These are phyloP conservation scores for Cichorium intybus DNA, from an alignment of 140 eudicot genomes.

Conservation along the genomic window DNA sequence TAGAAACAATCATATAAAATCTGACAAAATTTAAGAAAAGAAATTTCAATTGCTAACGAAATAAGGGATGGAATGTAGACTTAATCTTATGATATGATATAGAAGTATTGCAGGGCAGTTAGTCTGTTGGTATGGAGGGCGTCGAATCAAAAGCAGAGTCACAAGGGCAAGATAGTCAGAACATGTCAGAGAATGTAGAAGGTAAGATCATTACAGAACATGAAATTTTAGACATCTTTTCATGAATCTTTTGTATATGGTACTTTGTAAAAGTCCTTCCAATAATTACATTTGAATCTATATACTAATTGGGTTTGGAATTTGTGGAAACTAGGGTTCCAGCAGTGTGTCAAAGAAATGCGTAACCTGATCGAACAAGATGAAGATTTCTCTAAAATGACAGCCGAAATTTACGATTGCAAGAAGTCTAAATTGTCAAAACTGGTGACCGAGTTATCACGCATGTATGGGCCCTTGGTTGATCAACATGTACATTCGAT, in stretches of 20 bases:
- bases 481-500: conserved; percentile 32
- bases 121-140: conserved; percentile 26
- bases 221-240: not conserved
- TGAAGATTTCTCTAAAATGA: conserved; percentile 11
- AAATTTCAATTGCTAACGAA: not conserved
- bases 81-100: not conserved
- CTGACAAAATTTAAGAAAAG: not conserved
- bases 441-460: conserved; percentile 31
- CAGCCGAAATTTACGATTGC: conserved; percentile 15
- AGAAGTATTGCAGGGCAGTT: conserved; percentile 1
- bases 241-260: not conserved
- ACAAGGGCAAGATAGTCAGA: conserved; percentile 17
- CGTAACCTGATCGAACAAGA: conserved; percentile 24
- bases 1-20: too few species aligned
- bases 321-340: conserved; percentile 30
- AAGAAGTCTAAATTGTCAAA: conserved; percentile 33
- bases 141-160: conserved; percentile 20
- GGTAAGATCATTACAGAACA: conserved; percentile 29
- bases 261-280: too few species aligned
- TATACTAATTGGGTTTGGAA: not conserved
- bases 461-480: conserved; percentile 36
- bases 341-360: conserved; percentile 35
- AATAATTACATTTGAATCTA: not conserved
- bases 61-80: too few species aligned
- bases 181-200: conserved; percentile 30